phyloP scores from a whole-genome alignment of 306 rosid genomes.

The Prunus padus region DNA sequence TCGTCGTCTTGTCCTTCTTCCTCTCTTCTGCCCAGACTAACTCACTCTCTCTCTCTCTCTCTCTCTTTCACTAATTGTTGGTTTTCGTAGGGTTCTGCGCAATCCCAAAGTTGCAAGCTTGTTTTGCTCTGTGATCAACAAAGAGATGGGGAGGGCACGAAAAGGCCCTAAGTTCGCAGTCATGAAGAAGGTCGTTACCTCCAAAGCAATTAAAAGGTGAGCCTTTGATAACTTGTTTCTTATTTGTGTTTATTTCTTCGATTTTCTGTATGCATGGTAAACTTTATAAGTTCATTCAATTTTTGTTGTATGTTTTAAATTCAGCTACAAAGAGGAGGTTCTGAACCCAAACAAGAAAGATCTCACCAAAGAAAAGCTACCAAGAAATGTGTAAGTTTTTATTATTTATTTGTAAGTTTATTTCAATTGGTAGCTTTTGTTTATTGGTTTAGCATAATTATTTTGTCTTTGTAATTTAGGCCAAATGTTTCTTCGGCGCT shows the following conservation, averaged over 20 bases:
- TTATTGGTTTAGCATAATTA: slow-evolving; percentile 7
- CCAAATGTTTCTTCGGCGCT: slow-evolving; percentile 74
- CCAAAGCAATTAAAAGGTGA: slow-evolving; percentile 76
- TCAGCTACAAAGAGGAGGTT: slow-evolving; percentile 79
- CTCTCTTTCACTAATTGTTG: neutral
- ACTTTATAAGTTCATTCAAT: neutral
- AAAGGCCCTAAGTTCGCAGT: slow-evolving; percentile 86
- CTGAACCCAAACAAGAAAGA: slow-evolving; percentile 79
- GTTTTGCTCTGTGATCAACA: neutral
- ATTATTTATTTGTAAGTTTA: neutral
- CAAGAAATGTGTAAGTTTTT: slow-evolving; percentile 72
- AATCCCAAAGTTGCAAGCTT: neutral
- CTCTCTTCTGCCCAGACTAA: neutral
- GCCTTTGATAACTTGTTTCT: neutral
- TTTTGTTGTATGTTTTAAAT: neutral
- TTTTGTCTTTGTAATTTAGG: slow-evolving; percentile 32
- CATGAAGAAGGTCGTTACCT: slow-evolving; percentile 69
- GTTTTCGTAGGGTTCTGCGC: neutral
- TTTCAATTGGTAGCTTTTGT: slow-evolving; percentile 6
- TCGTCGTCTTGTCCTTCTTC: neutral
- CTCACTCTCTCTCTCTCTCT: neutral
- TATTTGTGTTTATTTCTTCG: neutral
- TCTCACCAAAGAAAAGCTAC: slow-evolving; percentile 54
- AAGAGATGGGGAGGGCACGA: slow-evolving; percentile 70
- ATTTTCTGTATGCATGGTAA: neutral